Evolutionary conservation across 495 filamentous ascomycete species (phyloP).

Genomic region (Trichoderma erinaceum): DNA sequence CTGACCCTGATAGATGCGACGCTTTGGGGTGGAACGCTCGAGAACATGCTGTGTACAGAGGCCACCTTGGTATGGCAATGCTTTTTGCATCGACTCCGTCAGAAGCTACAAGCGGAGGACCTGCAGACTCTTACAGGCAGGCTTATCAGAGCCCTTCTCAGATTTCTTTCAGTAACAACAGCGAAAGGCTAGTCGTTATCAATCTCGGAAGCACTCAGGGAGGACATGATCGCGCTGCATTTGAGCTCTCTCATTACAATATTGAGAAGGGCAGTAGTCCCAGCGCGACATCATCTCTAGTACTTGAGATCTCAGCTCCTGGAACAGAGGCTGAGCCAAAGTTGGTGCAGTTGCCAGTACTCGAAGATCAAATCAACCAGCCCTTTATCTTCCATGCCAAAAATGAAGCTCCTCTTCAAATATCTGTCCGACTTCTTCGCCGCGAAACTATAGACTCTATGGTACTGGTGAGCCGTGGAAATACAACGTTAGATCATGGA

Average conservation of each 20-base stretch:
- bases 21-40: constrained; percentile 73
- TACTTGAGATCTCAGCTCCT: background rate
- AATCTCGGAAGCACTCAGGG: constrained; percentile 12
- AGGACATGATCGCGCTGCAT: constrained; percentile 6
- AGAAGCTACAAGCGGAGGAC: background rate
- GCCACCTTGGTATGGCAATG: constrained; percentile 48
- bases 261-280: too few species aligned
- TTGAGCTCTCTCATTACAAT: background rate
- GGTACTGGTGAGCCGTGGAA: background rate
- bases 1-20: constrained; percentile 52
- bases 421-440: background rate
- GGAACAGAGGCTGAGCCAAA: background rate
- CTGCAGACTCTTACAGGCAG: background rate
- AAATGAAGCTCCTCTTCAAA: constrained; percentile 9
- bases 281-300: background rate
- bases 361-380: constrained; percentile 27
- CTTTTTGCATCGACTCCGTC: background rate
- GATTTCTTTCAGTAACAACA: constrained; percentile 12
- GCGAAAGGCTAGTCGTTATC: constrained; percentile 25
- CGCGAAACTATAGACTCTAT: background rate
- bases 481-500: background rate
- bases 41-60: constrained; percentile 68
- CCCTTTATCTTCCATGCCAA: constrained; percentile 24
- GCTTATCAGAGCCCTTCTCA: background rate
- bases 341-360: constrained; percentile 24